Percentiles rank a stretch among this genome's conserved stretches.
Evolutionary conservation across 345 rosid species (phyloP).

Genomic region (Kandelia obovata): DNA sequence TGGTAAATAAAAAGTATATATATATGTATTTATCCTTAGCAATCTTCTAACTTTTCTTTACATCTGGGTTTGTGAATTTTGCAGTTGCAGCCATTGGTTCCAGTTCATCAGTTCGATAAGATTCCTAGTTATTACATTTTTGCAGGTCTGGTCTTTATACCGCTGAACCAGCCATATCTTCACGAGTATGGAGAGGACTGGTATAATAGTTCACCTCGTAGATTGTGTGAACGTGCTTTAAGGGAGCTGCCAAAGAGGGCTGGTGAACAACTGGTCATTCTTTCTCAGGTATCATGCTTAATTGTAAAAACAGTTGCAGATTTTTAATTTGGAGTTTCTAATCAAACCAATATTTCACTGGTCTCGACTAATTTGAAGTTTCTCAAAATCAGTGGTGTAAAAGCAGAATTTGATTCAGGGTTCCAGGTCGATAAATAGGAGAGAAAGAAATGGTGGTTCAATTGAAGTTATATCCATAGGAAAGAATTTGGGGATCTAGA

Average conservation of each 20-base stretch:
- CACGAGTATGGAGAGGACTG: conserved; percentile 94
- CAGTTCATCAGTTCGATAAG: conserved; percentile 82
- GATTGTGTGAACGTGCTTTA: conserved; percentile 71
- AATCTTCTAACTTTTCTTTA: not conserved
- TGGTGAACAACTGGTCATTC: conserved; percentile 75
- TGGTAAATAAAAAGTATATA: not conserved
- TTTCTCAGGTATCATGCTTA: conserved; percentile 64
- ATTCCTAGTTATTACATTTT: conserved; percentile 90
- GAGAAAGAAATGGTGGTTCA: not conserved
- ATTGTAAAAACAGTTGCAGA: not conserved
- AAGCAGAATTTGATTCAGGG: not conserved
- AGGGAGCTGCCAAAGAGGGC: conserved; percentile 68
- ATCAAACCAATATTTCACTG: too few species aligned
- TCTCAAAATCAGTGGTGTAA: not conserved
- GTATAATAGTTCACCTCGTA: conserved; percentile 82
- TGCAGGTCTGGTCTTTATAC: conserved; percentile 85
- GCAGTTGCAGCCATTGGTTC: conserved; percentile 85
- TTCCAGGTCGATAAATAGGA: not conserved
- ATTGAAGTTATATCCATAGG: not conserved
- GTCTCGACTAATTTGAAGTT: not conserved
- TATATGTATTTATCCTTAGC: not conserved
- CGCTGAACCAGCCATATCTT: conserved; percentile 85
- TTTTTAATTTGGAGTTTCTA: not conserved
- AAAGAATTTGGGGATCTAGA: too few species aligned
- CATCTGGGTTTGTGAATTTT: conserved; percentile 15